Conservation (phyloP, 495 filamentous ascomycete species). For the Talaromyces wortmannii region DNA sequence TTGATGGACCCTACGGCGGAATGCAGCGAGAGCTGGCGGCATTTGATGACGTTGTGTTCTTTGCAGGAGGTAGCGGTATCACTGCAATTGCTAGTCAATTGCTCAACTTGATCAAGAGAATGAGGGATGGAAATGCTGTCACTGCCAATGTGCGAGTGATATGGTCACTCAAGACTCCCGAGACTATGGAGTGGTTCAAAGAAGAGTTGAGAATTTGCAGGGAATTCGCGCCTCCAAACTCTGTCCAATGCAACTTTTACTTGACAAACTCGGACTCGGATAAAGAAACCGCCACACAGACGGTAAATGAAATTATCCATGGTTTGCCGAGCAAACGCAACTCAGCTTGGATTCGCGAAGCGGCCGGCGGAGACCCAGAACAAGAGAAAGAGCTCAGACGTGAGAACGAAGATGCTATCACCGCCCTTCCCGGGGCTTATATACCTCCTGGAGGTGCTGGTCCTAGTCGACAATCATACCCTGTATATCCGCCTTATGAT, state of each 20-base stretch:
- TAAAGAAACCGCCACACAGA: slow-evolving; percentile 63
- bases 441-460: slow-evolving; percentile 18
- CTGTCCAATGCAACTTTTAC: slow-evolving; percentile 89
- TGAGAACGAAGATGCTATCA: slow-evolving; percentile 83
- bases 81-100: slow-evolving; percentile 89
- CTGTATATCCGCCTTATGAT: slow-evolving; percentile 6
- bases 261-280: slow-evolving; percentile 51
- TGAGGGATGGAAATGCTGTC: slow-evolving; percentile 87
- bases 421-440: slow-evolving; percentile 61
- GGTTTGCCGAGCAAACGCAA: slow-evolving; percentile 76
- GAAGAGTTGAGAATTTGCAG: slow-evolving; percentile 88
- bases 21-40: slow-evolving; percentile 87
- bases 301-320: slow-evolving; percentile 74
- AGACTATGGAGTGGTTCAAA: slow-evolving; percentile 97
- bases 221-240: slow-evolving; percentile 74
- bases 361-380: slow-evolving; percentile 72
- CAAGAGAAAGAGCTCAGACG: slow-evolving; percentile 69
- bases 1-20: slow-evolving; percentile 92
- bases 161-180: slow-evolving; percentile 82
- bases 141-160: slow-evolving; percentile 85
- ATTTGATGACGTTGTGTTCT: slow-evolving; percentile 87
- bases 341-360: slow-evolving; percentile 70
- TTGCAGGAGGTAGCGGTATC: slow-evolving; percentile 91
- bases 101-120: slow-evolving; percentile 85
- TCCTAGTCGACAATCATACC: slow-evolving; percentile 13